Percentiles rank a stretch among this genome's conserved stretches.
phyloP scores from a whole-genome alignment of 129 eudicot species.

The Flaveria robusta region DNA sequence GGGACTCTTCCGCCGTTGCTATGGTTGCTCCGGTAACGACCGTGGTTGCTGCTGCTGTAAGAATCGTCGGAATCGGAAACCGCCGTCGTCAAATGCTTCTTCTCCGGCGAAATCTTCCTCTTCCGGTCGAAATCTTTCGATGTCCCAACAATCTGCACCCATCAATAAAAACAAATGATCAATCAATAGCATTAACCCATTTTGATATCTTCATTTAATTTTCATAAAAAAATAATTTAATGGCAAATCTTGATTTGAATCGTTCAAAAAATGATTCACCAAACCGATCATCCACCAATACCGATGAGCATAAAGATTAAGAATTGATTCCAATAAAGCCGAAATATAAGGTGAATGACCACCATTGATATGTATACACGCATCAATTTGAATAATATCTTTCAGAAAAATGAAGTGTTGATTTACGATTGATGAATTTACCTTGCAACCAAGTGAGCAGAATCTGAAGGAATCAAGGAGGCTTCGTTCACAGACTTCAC shows the following conservation, averaged over 20 bases:
- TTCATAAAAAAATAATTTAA: not conserved
- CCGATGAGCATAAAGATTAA: not conserved
- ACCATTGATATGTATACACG: conserved; percentile 15
- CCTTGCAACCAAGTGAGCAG: conserved; percentile 98
- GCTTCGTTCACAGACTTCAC: conserved; percentile 85
- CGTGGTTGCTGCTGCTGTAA: conserved; percentile 65
- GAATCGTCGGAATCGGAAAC: conserved; percentile 73
- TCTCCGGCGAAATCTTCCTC: conserved; percentile 45
- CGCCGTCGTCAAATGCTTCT: conserved; percentile 38
- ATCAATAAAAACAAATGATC: not conserved
- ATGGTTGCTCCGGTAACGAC: conserved; percentile 33
- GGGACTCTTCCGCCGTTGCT: conserved; percentile 26
- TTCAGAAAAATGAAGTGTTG: no score
- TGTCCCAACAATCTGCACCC: conserved; percentile 71
- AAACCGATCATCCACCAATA: no score
- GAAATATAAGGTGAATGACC: not conserved
- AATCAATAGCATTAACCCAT: not conserved
- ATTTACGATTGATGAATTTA: conserved; percentile 25
- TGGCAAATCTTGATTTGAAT: not conserved
- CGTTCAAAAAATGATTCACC: not conserved
- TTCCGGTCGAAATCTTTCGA: conserved; percentile 51
- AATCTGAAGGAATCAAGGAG: conserved; percentile 82
- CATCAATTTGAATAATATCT: not conserved
- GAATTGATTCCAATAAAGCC: not conserved
- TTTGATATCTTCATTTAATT: not conserved